Evolutionary conservation across 441 rosid species (phyloP), one percentile per base, ranked within the genome.

Genomic region (Biscutella laevigata): DNA sequence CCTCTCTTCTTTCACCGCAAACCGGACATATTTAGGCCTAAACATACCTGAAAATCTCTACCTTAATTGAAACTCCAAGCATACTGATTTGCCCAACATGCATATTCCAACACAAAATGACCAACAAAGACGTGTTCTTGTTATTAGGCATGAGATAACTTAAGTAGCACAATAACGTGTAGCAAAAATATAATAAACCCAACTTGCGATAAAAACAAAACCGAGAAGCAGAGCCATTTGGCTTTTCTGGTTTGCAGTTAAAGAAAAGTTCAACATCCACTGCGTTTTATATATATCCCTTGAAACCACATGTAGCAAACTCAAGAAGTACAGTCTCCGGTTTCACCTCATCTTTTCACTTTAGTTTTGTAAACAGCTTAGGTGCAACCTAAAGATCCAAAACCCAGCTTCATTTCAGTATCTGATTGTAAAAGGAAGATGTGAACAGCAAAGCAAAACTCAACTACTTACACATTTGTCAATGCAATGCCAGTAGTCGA

Each of bases 401-500:
- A 24, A 25, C 19, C 45, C 48, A 57, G 13, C 14, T 42, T 57
- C 41, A 35, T 26, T 15, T 26, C 46, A 32, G 32, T 44, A 24
- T 53, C 51, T 46, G 48, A 12, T 28, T 2, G 14, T 32, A 16
- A 3, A 38, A 61, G n/a, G 33, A 14, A 6, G 3, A 30, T 13
- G 28, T 22, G 25, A 58, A 42, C 1, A 53, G 33, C 13, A 64
- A 22, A 17, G n/a, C 15, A 42, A n/a, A 4, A 38, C 21, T 5
- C 24, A 44, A 14, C 32, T 30, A 73, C 91, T 83, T 70, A 83
- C 91, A 30, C 91, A 83, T 78, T 83, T 83, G 78, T 83, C 91
- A 40, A 80, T 44, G 45, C 91, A 83, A 5, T 61, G 74, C 84
- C 83, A 83, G 43, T 76, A 80, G 57, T 83, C 91, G n/a, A 80